Evolutionary conservation across 2,329 filamentous ascomycete genomes (phyloP).

Genomic region (Fusarium sp.): DNA sequence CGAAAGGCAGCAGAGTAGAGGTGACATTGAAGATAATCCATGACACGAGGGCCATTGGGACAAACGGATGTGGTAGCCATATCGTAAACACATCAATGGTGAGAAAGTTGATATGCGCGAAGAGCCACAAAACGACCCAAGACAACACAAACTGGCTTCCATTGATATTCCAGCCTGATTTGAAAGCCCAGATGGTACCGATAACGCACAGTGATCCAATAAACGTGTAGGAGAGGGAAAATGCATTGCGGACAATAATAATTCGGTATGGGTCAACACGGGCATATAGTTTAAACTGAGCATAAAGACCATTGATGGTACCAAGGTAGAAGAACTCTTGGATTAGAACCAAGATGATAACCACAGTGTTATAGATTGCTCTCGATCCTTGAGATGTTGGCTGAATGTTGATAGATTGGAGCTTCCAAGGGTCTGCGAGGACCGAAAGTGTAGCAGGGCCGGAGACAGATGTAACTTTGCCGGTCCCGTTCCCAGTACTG

Average conservation of each 20-base stretch:
- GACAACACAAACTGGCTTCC: conserved; percentile 29
- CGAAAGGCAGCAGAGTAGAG: not conserved
- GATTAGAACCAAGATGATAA: conserved; percentile 42
- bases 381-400: conserved; percentile 41
- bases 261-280: not conserved
- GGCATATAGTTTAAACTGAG: conserved; percentile 38
- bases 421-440: conserved; percentile 39
- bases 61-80: conserved; percentile 35
- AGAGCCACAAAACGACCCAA: conserved; percentile 40
- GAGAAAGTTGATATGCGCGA: conserved; percentile 39
- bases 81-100: conserved; percentile 40
- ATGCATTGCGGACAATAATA: not conserved
- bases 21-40: conserved; percentile 39
- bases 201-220: not conserved
- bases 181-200: not conserved
- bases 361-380: conserved; percentile 42
- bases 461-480: conserved; percentile 12
- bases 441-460: conserved; percentile 24
- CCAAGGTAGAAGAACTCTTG: conserved; percentile 44
- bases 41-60: conserved; percentile 37
- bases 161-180: conserved; percentile 1
- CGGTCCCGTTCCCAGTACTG: not conserved
- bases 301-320: conserved; percentile 40
- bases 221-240: not conserved
- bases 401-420: conserved; percentile 38